Evolutionary conservation across 1,284 basidiomycete genomes (phyloP).

Genomic region (Ceratobasidium theobromae): DNA sequence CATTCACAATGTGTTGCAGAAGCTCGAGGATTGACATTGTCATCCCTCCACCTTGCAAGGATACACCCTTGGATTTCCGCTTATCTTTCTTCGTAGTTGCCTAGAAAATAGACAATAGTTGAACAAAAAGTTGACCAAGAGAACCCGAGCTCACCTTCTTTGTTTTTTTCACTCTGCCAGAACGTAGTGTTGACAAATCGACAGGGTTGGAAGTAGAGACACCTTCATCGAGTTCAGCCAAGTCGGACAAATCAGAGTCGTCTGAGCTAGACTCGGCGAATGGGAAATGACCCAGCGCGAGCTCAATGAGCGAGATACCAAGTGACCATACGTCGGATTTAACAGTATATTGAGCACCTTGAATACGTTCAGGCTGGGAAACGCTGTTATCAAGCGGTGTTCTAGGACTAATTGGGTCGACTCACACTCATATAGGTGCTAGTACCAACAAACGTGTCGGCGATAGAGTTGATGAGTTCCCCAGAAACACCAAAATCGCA

Average conservation of each 20-base stretch:
- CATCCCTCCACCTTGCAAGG: conserved; percentile 84
- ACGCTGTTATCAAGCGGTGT: conserved; percentile 34
- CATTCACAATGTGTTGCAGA: conserved; percentile 96
- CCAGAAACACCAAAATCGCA: conserved; percentile 99
- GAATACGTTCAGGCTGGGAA: conserved; percentile 99
- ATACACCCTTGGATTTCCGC: conserved; percentile 79
- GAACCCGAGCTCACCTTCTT: conserved; percentile 36
- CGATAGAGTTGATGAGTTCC: conserved; percentile 97
- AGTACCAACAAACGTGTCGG: conserved; percentile 98
- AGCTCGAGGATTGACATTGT: conserved; percentile 97
- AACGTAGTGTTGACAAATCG: conserved; percentile 35
- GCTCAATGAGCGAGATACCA: conserved; percentile 92
- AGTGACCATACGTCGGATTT: conserved; percentile 98
- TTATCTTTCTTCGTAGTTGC: conserved; percentile 44
- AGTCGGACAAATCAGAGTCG: conserved; percentile 66
- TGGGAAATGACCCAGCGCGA: conserved; percentile 91
- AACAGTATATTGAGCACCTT: conserved; percentile 95
- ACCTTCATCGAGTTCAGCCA: conserved; percentile 58
- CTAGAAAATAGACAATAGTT: conserved; percentile 4
- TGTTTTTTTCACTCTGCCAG: conserved; percentile 35
- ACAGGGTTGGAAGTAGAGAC: conserved; percentile 59
- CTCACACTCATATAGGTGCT: conserved; percentile 99
- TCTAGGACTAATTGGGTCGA: conserved; percentile 38
- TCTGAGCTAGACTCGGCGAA: conserved; percentile 73
- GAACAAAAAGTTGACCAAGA: not conserved